A percentile compares a stretch with the other conserved stretches of the same genome.
phyloP scores from a whole-genome alignment of 2,329 filamentous ascomycete species.

The Pseudohalonectria lignicola region DNA sequence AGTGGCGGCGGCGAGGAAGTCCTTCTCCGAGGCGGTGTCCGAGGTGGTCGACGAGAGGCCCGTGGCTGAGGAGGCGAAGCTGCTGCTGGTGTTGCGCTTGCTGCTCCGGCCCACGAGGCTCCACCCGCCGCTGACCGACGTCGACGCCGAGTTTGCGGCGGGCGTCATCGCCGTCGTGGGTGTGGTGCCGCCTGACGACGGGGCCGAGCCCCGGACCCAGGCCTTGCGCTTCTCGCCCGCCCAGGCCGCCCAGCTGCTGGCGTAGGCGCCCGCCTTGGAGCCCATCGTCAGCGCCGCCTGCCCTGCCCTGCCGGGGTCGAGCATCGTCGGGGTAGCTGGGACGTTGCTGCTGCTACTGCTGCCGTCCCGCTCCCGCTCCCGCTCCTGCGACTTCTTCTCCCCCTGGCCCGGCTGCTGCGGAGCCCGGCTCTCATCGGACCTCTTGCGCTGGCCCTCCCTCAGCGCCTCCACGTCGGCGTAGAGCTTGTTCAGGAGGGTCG shows the following conservation, averaged over 20 bases:
- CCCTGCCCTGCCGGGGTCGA: conserved; percentile 30
- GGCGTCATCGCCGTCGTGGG: conserved; percentile 1
- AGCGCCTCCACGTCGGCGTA: conserved; percentile 84
- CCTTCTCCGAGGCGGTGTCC: conserved; percentile 2
- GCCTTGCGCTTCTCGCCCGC: conserved; percentile 65
- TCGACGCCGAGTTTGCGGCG: background rate
- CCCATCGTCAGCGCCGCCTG: conserved; percentile 37
- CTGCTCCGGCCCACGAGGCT: conserved; percentile 2
- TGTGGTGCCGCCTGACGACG: background rate
- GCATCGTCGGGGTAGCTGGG: no score
- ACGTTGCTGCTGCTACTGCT: background rate
- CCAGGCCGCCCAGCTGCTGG: conserved; percentile 60
- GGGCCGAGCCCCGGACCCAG: conserved; percentile 17
- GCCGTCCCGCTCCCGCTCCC: background rate
- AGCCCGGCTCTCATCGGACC: conserved; percentile 40
- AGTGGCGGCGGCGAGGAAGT: no score
- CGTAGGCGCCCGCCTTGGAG: conserved; percentile 49
- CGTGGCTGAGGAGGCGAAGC: conserved; percentile 4
- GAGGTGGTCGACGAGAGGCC: no score
- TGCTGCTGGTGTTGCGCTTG: conserved; percentile 13
- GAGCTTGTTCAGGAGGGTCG: conserved; percentile 73
- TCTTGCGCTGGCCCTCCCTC: conserved; percentile 60
- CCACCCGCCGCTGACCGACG: conserved; percentile 4
- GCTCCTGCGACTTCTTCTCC: background rate
- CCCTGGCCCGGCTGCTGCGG: conserved; percentile 5